phyloP scores from a whole-genome alignment of 768 basidiomycete species.

The Xanthoconium stramineum region DNA sequence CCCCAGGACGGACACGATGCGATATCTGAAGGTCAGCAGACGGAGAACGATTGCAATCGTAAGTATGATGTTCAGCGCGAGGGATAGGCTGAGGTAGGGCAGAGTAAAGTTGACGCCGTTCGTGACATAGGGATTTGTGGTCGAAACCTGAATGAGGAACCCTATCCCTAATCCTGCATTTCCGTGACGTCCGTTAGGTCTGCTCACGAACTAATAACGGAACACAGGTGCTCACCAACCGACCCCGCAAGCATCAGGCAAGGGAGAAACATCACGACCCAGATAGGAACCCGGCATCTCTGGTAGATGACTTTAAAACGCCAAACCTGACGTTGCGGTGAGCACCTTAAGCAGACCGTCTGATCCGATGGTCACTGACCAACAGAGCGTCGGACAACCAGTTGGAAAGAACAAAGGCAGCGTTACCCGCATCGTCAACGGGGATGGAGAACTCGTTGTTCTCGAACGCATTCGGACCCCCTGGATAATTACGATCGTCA shows the following conservation, averaged over 20 bases:
- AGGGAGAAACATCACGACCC: conserved; percentile 9
- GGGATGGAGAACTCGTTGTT: conserved; percentile 20
- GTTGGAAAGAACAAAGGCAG: conserved; percentile 2
- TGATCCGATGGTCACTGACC: conserved; percentile 7
- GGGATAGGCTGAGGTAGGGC: conserved; percentile 26
- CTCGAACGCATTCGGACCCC: conserved; percentile 29
- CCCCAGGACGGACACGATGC: conserved; percentile 16
- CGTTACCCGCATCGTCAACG: conserved; percentile 12
- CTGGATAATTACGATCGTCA: conserved; percentile 30
- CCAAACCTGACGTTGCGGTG: conserved; percentile 6
- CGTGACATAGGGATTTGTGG: conserved; percentile 3
- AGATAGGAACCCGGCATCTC: background rate
- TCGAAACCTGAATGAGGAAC: conserved; percentile 10
- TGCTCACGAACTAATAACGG: background rate
- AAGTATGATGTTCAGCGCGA: conserved; percentile 32
- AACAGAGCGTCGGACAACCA: conserved; percentile 20
- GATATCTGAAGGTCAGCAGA: conserved; percentile 21
- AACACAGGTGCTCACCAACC: background rate
- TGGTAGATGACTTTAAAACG: conserved; percentile 17
- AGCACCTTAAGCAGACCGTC: background rate
- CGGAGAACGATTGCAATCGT: conserved; percentile 31
- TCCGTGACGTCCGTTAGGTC: background rate
- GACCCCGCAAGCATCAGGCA: conserved; percentile 8
- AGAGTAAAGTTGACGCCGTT: conserved; percentile 6
- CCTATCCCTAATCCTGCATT: conserved; percentile 1